Percentiles rank a stretch among this genome's conserved stretches.
These are phyloP conservation scores for Trypanosoma boissoni DNA, from an alignment of 208 protist genomes.

Conservation along the genomic window DNA sequence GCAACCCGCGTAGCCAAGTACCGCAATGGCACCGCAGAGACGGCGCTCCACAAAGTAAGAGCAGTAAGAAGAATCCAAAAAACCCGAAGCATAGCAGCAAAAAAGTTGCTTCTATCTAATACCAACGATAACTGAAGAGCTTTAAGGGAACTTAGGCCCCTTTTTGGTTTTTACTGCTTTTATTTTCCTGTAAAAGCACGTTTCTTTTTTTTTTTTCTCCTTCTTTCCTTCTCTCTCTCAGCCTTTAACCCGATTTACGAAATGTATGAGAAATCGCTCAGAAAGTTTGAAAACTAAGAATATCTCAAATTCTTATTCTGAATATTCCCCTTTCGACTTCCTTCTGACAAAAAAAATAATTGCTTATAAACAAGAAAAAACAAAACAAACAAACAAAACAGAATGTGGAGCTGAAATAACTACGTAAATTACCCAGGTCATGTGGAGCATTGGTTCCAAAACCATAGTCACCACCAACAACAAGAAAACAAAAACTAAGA, in stretches of 20 bases:
- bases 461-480: too few relatives aligned
- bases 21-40: slow-evolving; percentile 14
- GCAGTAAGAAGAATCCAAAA: slow-evolving; percentile 8
- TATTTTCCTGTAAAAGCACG: neutral
- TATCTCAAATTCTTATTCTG: neutral
- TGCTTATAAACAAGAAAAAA: neutral
- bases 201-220: neutral
- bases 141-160: too few relatives aligned
- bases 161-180: neutral
- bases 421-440: neutral
- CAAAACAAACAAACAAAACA: slow-evolving; percentile 14
- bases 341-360: too few relatives aligned
- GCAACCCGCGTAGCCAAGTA: slow-evolving; percentile 34
- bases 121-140: too few relatives aligned
- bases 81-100: neutral
- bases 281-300: neutral
- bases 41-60: neutral
- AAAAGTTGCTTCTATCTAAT: neutral
- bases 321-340: neutral
- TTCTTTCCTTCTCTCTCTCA: neutral
- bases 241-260: too few relatives aligned
- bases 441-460: too few relatives aligned
- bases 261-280: too few relatives aligned
- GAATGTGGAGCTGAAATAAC: neutral
- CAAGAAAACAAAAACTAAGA: too few relatives aligned